Conservation (phyloP, 2,329 filamentous ascomycete genomes). For the Neobulgaria alba region DNA sequence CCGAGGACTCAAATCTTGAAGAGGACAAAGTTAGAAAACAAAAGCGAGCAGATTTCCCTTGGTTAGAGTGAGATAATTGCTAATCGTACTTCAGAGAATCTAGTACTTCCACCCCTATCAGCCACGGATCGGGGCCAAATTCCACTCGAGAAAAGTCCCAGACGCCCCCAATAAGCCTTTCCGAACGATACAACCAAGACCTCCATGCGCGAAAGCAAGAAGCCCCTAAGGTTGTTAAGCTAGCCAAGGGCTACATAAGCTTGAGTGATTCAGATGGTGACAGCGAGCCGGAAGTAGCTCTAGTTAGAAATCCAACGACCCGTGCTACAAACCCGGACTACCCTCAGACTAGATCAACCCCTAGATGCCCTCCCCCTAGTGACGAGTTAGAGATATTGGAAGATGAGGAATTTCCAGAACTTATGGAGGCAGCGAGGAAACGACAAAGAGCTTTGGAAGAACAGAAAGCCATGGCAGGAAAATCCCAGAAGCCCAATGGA, state of each 20-base stretch:
- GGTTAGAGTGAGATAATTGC: background rate
- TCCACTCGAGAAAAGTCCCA: slow-evolving; percentile 3
- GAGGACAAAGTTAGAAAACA: slow-evolving; percentile 3
- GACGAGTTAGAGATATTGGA: slow-evolving; percentile 12
- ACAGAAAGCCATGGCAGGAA: slow-evolving; percentile 7
- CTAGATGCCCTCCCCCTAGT: slow-evolving; percentile 5
- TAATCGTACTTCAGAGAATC: slow-evolving; percentile 13
- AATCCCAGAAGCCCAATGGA: slow-evolving; percentile 9
- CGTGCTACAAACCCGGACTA: background rate
- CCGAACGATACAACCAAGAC: slow-evolving; percentile 14
- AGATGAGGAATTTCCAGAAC: slow-evolving; percentile 28
- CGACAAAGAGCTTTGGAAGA: slow-evolving; percentile 15
- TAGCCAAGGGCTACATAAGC: slow-evolving; percentile 15
- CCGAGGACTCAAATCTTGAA: slow-evolving; percentile 10
- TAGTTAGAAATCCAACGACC: background rate
- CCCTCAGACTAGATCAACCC: too few species aligned
- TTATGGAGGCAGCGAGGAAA: slow-evolving; percentile 23
- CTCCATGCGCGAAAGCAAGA: slow-evolving; percentile 9
- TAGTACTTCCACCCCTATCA: slow-evolving; percentile 14
- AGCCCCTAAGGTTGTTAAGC: slow-evolving; percentile 1
- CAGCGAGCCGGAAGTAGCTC: background rate
- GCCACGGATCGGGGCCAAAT: slow-evolving; percentile 11
- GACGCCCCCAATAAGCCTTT: slow-evolving; percentile 12
- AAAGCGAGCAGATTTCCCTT: slow-evolving; percentile 5
- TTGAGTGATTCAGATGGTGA: slow-evolving; percentile 21